Evolutionary conservation across 768 basidiomycete species (phyloP).

Genomic region (Imleria badia): DNA sequence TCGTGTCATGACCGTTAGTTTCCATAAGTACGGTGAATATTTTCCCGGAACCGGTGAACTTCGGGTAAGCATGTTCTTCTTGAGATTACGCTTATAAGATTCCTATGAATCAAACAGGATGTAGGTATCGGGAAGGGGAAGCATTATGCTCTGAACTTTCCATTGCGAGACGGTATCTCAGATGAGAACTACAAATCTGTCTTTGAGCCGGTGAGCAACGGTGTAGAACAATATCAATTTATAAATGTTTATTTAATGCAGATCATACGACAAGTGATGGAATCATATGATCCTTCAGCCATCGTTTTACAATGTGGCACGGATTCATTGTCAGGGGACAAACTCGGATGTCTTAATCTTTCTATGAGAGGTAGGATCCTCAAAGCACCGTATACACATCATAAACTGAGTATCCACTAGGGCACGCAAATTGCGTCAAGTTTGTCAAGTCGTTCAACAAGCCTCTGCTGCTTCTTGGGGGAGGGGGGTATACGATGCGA

Average conservation of each 20-base stretch:
- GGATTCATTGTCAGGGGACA: slow-evolving; percentile 95
- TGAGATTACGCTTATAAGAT: neutral
- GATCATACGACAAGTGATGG: slow-evolving; percentile 94
- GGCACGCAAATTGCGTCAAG: slow-evolving; percentile 96
- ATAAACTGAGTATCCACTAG: slow-evolving; percentile 36
- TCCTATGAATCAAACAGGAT: slow-evolving; percentile 52
- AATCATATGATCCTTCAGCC: slow-evolving; percentile 90
- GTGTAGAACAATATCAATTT: neutral
- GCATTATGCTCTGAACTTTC: slow-evolving; percentile 92
- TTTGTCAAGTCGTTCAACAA: slow-evolving; percentile 97
- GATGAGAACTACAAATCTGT: slow-evolving; percentile 95
- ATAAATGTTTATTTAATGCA: slow-evolving; percentile 29
- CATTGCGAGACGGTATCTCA: slow-evolving; percentile 89
- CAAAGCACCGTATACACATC: neutral
- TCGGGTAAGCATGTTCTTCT: slow-evolving; percentile 50
- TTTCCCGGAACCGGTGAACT: slow-evolving; percentile 99
- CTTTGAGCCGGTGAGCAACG: slow-evolving; percentile 81
- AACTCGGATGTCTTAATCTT: slow-evolving; percentile 92
- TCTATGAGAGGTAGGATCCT: slow-evolving; percentile 78
- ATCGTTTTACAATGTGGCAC: slow-evolving; percentile 98
- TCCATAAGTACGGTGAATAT: slow-evolving; percentile 99
- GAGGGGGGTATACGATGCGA: slow-evolving; percentile 98
- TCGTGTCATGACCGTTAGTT: slow-evolving; percentile 96
- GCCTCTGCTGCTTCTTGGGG: slow-evolving; percentile 91
- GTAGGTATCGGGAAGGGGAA: slow-evolving; percentile 93